A percentile compares a stretch with the other conserved stretches of the same genome.
Conservation (phyloP, 257 asterid species). For the Thymus mandschuricus region DNA sequence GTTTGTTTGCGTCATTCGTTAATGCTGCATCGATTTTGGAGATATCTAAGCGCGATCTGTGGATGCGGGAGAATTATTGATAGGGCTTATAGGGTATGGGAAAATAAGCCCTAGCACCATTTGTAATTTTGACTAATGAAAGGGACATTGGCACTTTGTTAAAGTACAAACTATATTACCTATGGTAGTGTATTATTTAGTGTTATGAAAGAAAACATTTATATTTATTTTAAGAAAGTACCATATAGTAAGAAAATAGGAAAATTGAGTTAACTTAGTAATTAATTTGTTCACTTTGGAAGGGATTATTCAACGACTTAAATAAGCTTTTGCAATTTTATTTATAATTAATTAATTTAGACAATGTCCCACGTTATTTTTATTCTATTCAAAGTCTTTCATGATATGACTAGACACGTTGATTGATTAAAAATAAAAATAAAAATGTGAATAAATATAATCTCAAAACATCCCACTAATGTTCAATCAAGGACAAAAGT, state of each 20-base stretch:
- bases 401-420: conserved; percentile 32
- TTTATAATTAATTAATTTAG: neutral
- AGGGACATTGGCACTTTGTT: no score
- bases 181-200: no score
- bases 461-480: conserved; percentile 37
- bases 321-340: neutral
- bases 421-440: conserved; percentile 9
- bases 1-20: no score
- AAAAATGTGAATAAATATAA: conserved; percentile 20
- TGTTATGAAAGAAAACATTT: no score
- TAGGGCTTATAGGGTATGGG: neutral
- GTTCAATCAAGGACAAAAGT: conserved; percentile 36
- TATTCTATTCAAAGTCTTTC: conserved; percentile 23
- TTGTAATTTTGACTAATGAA: neutral
- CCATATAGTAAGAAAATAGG: neutral
- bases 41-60: no score
- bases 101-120: neutral
- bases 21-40: no score
- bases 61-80: no score
- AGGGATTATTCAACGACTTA: neutral
- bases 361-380: conserved; percentile 22
- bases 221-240: no score
- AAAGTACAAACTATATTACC: neutral
- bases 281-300: neutral
- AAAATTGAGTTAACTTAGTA: no score